Evolutionary conservation across 345 rosid genomes (phyloP).

Genomic region (Dovyalis caffra): DNA sequence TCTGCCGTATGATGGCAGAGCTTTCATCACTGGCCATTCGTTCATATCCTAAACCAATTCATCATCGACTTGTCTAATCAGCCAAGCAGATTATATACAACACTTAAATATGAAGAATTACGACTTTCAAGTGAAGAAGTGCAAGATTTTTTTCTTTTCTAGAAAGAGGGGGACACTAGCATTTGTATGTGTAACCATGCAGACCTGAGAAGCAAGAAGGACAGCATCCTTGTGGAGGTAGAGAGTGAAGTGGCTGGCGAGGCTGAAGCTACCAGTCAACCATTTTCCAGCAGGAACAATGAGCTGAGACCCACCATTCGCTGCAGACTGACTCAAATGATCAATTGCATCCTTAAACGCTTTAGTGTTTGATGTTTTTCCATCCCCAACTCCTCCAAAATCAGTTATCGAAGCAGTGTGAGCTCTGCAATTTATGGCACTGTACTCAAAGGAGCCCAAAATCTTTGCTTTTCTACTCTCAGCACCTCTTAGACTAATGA

Average conservation of each 20-base stretch:
- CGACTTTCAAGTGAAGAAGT: too few species aligned
- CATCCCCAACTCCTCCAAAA: slow-evolving; percentile 89
- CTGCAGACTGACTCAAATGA: slow-evolving; percentile 50
- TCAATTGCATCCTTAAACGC: slow-evolving; percentile 69
- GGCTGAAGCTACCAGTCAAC: slow-evolving; percentile 84
- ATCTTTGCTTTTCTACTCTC: slow-evolving; percentile 39
- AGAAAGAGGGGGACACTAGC: too few species aligned
- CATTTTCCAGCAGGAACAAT: slow-evolving; percentile 81
- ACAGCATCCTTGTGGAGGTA: slow-evolving; percentile 78
- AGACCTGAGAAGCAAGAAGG: slow-evolving; percentile 81
- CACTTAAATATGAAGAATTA: too few species aligned
- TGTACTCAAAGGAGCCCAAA: slow-evolving; percentile 54
- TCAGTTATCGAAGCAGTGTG: slow-evolving; percentile 81
- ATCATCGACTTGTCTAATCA: background rate
- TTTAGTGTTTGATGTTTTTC: slow-evolving; percentile 69
- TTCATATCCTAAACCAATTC: slow-evolving; percentile 41
- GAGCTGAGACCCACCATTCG: slow-evolving; percentile 68
- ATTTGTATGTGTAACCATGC: background rate
- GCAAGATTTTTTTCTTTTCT: too few species aligned
- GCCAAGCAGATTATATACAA: background rate
- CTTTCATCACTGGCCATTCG: slow-evolving; percentile 67
- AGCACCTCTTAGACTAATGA: slow-evolving; percentile 27
- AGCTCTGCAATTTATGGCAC: slow-evolving; percentile 70
- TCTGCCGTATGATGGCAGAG: slow-evolving; percentile 89
- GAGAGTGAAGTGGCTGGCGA: slow-evolving; percentile 83